phyloP scores from a whole-genome alignment of 768 basidiomycete genomes.

The Xerocomus potaroensis region DNA sequence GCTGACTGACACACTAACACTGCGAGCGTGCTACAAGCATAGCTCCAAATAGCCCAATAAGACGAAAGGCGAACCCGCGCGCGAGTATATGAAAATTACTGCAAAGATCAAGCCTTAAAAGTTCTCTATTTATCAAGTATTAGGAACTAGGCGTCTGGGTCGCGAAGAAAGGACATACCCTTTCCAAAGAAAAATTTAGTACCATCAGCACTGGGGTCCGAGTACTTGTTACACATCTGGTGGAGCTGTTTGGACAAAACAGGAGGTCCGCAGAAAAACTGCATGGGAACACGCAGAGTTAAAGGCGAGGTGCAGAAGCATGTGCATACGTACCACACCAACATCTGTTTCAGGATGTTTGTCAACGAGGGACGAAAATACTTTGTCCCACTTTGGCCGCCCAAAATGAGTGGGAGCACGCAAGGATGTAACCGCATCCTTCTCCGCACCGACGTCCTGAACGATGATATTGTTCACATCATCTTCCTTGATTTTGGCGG shows the following conservation, averaged over 20 bases:
- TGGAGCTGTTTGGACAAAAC: conserved; percentile 70
- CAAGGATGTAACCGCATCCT: conserved; percentile 85
- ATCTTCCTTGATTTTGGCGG: conserved; percentile 85
- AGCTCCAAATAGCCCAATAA: neutral
- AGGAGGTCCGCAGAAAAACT: conserved; percentile 86
- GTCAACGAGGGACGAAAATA: conserved; percentile 67
- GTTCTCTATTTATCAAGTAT: conserved; percentile 18
- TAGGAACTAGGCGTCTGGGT: neutral
- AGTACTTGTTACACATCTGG: conserved; percentile 81
- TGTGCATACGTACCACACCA: conserved; percentile 56
- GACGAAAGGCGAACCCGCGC: conserved; percentile 21
- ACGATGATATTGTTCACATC: conserved; percentile 93
- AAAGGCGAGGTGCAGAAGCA: neutral
- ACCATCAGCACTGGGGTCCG: conserved; percentile 61
- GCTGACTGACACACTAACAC: neutral
- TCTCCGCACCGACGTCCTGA: conserved; percentile 89
- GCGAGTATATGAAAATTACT: neutral
- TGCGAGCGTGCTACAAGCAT: neutral
- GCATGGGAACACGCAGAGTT: neutral
- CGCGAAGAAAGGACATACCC: conserved; percentile 41
- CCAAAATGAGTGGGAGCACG: conserved; percentile 93
- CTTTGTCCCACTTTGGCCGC: conserved; percentile 80
- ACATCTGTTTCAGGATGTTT: conserved; percentile 88
- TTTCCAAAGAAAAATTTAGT: conserved; percentile 91
- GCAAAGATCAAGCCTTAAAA: conserved; percentile 9